Evolutionary conservation across 1,139 yeast genomes (phyloP).

Genomic region (Sugiyamaella japonica): DNA sequence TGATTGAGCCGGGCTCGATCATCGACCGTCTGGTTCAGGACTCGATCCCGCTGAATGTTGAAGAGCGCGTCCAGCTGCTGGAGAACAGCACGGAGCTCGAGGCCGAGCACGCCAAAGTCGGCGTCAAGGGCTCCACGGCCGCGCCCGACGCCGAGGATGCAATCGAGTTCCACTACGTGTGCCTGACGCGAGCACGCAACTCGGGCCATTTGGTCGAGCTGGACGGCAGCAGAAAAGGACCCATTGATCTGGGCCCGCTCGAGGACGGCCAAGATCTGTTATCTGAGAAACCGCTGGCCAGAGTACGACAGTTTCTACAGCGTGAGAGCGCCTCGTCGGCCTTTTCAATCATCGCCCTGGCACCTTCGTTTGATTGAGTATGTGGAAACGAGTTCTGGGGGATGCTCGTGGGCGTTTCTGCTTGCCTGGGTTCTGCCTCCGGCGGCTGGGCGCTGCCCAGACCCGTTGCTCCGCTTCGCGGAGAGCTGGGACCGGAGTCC

Average conservation of each 20-base stretch:
- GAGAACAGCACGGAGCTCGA: slow-evolving; percentile 51
- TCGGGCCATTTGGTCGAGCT: slow-evolving; percentile 67
- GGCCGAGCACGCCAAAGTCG: slow-evolving; percentile 57
- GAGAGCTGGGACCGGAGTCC: not conserved
- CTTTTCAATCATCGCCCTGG: slow-evolving; percentile 43
- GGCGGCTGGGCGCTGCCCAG: too few relatives aligned
- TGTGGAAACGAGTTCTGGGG: too few relatives aligned
- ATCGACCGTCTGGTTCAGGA: slow-evolving; percentile 38
- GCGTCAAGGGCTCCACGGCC: slow-evolving; percentile 71
- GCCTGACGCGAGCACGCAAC: slow-evolving; percentile 57
- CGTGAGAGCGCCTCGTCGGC: slow-evolving; percentile 37
- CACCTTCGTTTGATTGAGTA: slow-evolving; percentile 7
- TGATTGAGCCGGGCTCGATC: slow-evolving; percentile 38
- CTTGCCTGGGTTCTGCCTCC: too few relatives aligned
- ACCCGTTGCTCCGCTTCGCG: not conserved
- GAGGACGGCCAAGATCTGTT: slow-evolving; percentile 51
- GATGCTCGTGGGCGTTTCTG: too few relatives aligned
- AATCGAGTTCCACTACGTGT: slow-evolving; percentile 75
- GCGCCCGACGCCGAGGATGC: slow-evolving; percentile 71
- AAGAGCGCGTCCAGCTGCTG: slow-evolving; percentile 50
- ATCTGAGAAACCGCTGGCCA: slow-evolving; percentile 51
- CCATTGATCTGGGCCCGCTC: slow-evolving; percentile 60
- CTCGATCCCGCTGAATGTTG: slow-evolving; percentile 35
- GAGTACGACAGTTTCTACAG: slow-evolving; percentile 66
- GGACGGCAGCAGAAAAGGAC: slow-evolving; percentile 86